Base-by-base conservation (phyloP, 257 asterid species). In the Capsicum pubescens region DNA sequence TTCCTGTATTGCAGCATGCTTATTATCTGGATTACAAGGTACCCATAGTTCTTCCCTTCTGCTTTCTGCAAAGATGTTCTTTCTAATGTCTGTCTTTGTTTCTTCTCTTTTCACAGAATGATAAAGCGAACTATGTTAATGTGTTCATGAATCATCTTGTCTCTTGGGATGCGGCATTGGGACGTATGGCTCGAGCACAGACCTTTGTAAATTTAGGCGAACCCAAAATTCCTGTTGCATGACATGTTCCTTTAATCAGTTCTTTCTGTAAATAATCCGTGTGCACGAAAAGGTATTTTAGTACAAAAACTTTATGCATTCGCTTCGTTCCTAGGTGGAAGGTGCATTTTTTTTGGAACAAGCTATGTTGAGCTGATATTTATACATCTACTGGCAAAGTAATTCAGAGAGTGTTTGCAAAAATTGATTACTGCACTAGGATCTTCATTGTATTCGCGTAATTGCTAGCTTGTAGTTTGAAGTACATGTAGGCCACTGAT, bases 151-250 rank as follows among this genome's bases (percentile, higher is more conserved):
- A 87, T 85, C 88, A 87, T 82, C 87, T 90, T 7, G 89, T 90
- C 46, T 95, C 99, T 48, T 95, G 99, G 99, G 82, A 93, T 69
- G 97, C 94, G 26, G 98, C 97, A 84, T 90, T 93, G 90, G 97
- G 90, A 36, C 98, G 98, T 42, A 64, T 95, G 91, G 99, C 90
- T 86, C 98, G 98, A 69, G 98, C 99, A 6, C 98, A 95, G 87
- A 93, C 98, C 82, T 95, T 95, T 82, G 98, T 94, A 72, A 94
- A 95, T 89, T 85, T 95, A 87, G 98, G 99, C 0, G 99, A 95
- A 87, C 98, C 99, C 68, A 92, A 91, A 87, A 93, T 95, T 79
- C 99, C 98, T 8, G 94, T 93, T 72, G 99, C 98, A 8, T 95
- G 93, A 95, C 46, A 72, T 57, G 58, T 21, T 72, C 17, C 60